Evolutionary conservation across 768 basidiomycete species (phyloP).

Genomic region (Neoboletus brunneissimus): DNA sequence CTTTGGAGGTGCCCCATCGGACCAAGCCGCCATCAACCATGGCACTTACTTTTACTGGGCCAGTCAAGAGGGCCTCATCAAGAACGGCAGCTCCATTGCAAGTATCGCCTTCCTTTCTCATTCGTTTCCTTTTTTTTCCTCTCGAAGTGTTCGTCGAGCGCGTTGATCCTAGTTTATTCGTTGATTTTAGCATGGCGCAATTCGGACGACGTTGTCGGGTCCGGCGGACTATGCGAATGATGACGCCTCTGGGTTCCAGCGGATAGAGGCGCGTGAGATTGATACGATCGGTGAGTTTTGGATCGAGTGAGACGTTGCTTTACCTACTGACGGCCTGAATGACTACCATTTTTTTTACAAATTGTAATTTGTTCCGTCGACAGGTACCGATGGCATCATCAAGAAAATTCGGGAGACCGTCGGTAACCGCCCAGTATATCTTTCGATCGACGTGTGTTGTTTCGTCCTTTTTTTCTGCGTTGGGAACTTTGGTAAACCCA

Average conservation of each 20-base stretch:
- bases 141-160: conserved; percentile 24
- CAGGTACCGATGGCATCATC: conserved; percentile 74
- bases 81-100: conserved; percentile 79
- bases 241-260: conserved; percentile 72
- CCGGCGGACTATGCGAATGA: conserved; percentile 77
- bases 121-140: conserved; percentile 6
- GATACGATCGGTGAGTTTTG: conserved; percentile 64
- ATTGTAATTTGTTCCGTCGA: background rate
- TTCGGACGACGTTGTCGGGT: conserved; percentile 79
- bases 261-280: conserved; percentile 83
- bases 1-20: conserved; percentile 71
- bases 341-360: background rate
- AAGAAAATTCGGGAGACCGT: conserved; percentile 77
- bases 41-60: conserved; percentile 93
- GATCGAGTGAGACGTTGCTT: background rate
- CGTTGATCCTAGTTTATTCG: conserved; percentile 74
- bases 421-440: conserved; percentile 70
- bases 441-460: conserved; percentile 66
- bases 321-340: background rate
- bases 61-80: conserved; percentile 75
- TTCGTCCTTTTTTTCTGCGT: background rate
- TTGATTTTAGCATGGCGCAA: conserved; percentile 73
- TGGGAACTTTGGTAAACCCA: background rate
- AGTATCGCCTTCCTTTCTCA: conserved; percentile 45
- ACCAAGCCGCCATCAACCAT: conserved; percentile 76